Base-by-base conservation (phyloP, 805 yeast species). In the Kurtzmaniella fragi region DNA sequence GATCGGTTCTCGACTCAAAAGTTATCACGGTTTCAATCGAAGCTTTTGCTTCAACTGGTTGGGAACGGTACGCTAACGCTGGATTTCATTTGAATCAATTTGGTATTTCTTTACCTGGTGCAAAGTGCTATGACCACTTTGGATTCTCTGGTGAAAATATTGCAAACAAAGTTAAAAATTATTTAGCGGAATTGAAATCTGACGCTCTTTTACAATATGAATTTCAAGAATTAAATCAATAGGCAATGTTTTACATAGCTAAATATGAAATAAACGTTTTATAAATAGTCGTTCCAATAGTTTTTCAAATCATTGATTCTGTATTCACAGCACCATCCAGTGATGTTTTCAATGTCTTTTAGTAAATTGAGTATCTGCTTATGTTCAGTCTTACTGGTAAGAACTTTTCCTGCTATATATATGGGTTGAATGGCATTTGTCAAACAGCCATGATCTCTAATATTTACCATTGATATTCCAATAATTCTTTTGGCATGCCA, bases 51-150 rank as follows among this genome's bases (percentile, higher is more conserved):
- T 54, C 59, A 14, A 48, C 49, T 36, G 64, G 64, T 6, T 62
- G 69, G 69, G 64, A 62, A 40, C 47, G 59, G 37, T 59, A 58
- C 40, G 65, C 67, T 12, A 52, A 49, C 27, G 67, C 66, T 20
- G 64, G 65, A 37, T 46, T 57, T 41, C 56, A 48, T 35, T 48
- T 62, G 61, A 48, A 52, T 26, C 44, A 53, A 1, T 62, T 55
- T 38, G 69, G 69, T 26, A 61, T 57, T 31, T 60, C 66, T 1
- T 51, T 62, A 35, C 64, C 67, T 5, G 63, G 64, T n/a, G 37
- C 43, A 12, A 52, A 42, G 32, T 57, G 54, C 11, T 63, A 62
- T 43, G 46, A 59, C 8, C 53, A 52, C 40, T 62, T 59, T 43
- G 67, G 65, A 5, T 62, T 42, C 41, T 44, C 52, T 29, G 41